Evolutionary conservation across 208 protist species (phyloP), one percentile per base, ranked within the genome.

Genomic region (Trichomonas tenax): DNA sequence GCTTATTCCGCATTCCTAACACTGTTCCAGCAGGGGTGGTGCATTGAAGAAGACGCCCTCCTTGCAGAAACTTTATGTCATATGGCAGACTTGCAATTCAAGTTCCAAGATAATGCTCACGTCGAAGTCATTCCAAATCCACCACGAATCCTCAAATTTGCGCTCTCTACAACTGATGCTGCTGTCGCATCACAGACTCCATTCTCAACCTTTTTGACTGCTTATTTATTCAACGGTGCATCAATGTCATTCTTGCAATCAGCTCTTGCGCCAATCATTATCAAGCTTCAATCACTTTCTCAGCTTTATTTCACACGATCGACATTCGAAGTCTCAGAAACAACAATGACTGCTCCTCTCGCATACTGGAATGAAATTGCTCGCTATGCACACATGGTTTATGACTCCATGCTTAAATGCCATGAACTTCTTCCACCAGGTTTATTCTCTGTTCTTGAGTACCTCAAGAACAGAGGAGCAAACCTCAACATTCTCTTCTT

Each of bases 261-360:
- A 23, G 40, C 86, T 14, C 44, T 93, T 51, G 40, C 86, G 34
- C 86, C 86, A 48, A 93, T 93, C 17, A 93, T 93, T 58, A 48
- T 41, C n/a, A 93, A 93, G 38, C 86, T 93, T 93, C 86, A 93
- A n/a, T 93, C 86, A 34, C 46, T 93, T 49, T 93, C 86, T 51
- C 44, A 93, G 9, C 31, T 93, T 34, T 93, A 51, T 38, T 41
- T 49, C n/a, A 14, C 34, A 15, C 40, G 86, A 14, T 34, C 86
- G 6, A 93, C 8, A 38, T 93, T 93, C 44, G 44, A 93, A 34
- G 23, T 38, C 38, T 4, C 41, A 93, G 44, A 48, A 11, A 38
- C 0, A 8, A 26, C 41, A 93, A 51, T 93, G 0, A 51, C 46
- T 14, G 86, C 86, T 34, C 40, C 40, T 2, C 21, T 93, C 8